Base-by-base conservation (phyloP, 176 grass and related monocot genomes). In the Typha latifolia region DNA sequence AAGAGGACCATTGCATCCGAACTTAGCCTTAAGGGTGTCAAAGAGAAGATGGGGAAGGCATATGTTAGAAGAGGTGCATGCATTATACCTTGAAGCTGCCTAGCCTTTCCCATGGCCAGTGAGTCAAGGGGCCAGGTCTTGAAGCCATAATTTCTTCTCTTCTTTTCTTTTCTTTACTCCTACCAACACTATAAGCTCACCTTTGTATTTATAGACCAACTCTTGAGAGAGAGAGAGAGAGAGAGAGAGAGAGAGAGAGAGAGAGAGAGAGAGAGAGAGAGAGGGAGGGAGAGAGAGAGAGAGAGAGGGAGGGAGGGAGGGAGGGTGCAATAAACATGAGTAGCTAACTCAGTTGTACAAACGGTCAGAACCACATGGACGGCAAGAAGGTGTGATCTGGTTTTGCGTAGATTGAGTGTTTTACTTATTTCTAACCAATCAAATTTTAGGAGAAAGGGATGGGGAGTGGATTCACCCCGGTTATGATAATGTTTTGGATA, bases 51-150 rank as follows among this genome's bases (percentile, higher is more conserved):
- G 19, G 5, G 1, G 3, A 31, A 51, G 26, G 2, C 2, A 53
- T 21, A 24, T 26, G 4, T 12, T 6, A 68, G n/a, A 15, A 22
- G 11, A 24, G 29, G 14, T 64, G 3, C 14, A 4, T 47, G 13
- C 13, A 5, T 19, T 26, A 14, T 69, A 87, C 85, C 85, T 88
- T 88, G 72, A 70, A 80, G 81, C 74, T 88, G 19, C 85, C 85
- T 3, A 88, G 85, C 51, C 69, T 72, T 7, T 88, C 73, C 85
- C 85, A 88, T 66, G 85, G 85, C 85, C 85, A 88, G 21, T 75
- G 77, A 48, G 80, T 88, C 65, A 88, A 66, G 61, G 80, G 80
- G 0, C 85, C 85, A 3, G 85, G 85, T 64, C 62, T 73, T 5
- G 77, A 74, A 9, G 85, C 85, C 85, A 88, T 80, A 15, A 3